Evolutionary conservation across 305 asterid species (phyloP).

Genomic region (Petunia hybrid): DNA sequence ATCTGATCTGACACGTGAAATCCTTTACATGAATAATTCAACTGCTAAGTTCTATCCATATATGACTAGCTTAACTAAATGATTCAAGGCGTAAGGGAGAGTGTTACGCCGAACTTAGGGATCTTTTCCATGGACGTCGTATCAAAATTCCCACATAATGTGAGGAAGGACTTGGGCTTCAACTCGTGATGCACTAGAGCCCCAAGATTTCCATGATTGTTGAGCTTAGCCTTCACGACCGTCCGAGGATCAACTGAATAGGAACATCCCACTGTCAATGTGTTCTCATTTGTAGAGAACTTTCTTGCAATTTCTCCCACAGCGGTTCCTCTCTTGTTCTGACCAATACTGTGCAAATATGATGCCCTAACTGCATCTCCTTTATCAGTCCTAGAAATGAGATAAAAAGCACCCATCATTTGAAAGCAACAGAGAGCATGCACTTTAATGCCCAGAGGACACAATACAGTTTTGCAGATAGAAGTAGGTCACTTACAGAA

Average conservation of each 20-base stretch:
- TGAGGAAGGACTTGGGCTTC: slow-evolving; percentile 42
- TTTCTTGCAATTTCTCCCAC: slow-evolving; percentile 50
- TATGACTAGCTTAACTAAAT: neutral
- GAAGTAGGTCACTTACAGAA: slow-evolving; percentile 44
- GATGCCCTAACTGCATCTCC: slow-evolving; percentile 55
- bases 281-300: slow-evolving; percentile 50
- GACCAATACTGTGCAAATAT: slow-evolving; percentile 41
- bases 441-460: neutral
- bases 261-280: slow-evolving; percentile 53
- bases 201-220: slow-evolving; percentile 50
- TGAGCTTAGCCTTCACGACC: slow-evolving; percentile 48
- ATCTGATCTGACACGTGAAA: too few relatives aligned
- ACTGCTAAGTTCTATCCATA: too few relatives aligned
- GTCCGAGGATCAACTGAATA: slow-evolving; percentile 45
- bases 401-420: neutral
- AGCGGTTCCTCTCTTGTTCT: slow-evolving; percentile 37
- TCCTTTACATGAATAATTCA: too few relatives aligned
- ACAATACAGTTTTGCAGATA: too few relatives aligned
- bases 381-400: slow-evolving; percentile 42
- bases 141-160: slow-evolving; percentile 43
- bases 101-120: slow-evolving; percentile 47
- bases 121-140: slow-evolving; percentile 37
- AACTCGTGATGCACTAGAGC: slow-evolving; percentile 47
- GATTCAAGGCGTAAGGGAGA: slow-evolving; percentile 45
- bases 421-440: too few relatives aligned